These are phyloP conservation scores for Populus hybrid DNA, from an alignment of 441 rosid species.

Conservation along the genomic window DNA sequence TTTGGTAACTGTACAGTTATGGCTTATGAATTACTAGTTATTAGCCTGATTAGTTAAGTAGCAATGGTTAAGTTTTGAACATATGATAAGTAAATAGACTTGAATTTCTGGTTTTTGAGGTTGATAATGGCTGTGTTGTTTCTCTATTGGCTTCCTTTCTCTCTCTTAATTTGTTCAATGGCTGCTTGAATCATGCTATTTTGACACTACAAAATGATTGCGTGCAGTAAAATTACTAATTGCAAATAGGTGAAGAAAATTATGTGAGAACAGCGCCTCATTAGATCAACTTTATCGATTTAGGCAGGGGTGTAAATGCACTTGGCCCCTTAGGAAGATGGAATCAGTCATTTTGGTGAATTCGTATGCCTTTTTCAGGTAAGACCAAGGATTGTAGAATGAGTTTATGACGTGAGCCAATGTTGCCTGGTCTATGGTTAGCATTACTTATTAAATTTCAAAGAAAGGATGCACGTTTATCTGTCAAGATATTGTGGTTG, in stretches of 20 bases:
- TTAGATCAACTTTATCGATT: constrained; percentile 18
- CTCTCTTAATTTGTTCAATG: neutral
- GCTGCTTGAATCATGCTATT: neutral
- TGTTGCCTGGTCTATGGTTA: neutral
- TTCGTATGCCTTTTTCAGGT: neutral
- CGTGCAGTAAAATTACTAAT: neutral
- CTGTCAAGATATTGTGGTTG: neutral
- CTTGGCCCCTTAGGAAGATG: constrained; percentile 18
- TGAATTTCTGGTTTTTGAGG: neutral
- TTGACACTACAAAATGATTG: neutral
- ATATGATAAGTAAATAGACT: neutral
- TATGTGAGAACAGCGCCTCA: neutral
- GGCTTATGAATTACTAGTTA: neutral
- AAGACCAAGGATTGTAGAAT: neutral
- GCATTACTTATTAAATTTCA: constrained; percentile 3
- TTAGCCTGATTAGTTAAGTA: neutral
- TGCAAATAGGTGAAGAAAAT: neutral
- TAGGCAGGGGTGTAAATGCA: constrained; percentile 29
- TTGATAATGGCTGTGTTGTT: neutral
- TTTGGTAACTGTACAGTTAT: constrained; percentile 10
- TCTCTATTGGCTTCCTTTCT: neutral
- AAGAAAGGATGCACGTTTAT: neutral
- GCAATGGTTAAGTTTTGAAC: too few species aligned
- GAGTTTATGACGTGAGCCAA: neutral
- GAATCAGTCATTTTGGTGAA: constrained; percentile 3